These are phyloP conservation scores for Dothiorella sarmentorum DNA, from an alignment of 2,329 filamentous ascomycete species.

Conservation along the genomic window DNA sequence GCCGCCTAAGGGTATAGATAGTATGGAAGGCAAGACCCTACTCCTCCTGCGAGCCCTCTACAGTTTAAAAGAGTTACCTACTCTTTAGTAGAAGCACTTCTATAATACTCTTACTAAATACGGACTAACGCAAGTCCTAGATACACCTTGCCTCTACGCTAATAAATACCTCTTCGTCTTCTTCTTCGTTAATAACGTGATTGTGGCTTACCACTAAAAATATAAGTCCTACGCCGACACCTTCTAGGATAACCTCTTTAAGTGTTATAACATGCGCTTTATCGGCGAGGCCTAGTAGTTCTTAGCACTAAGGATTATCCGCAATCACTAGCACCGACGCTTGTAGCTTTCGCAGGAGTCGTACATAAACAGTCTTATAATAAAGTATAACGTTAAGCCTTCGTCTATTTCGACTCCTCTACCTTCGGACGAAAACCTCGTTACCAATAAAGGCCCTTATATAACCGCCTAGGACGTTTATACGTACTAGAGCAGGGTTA, in stretches of 20 bases:
- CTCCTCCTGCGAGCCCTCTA: constrained; percentile 24
- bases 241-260: constrained; percentile 17
- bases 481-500: constrained; percentile 22
- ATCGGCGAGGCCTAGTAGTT: constrained; percentile 19
- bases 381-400: constrained; percentile 20
- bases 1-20: constrained; percentile 22
- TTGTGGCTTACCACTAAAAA: constrained; percentile 5
- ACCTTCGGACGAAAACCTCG: background rate
- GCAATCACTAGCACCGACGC: background rate
- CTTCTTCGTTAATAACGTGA: too few species aligned
- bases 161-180: constrained; percentile 20
- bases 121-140: constrained; percentile 18
- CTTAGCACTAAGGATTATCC: constrained; percentile 19
- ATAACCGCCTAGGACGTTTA: constrained; percentile 8
- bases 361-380: background rate
- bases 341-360: constrained; percentile 20
- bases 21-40: constrained; percentile 7
- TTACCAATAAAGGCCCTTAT: constrained; percentile 16
- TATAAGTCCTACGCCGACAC: background rate
- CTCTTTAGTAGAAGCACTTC: constrained; percentile 24
- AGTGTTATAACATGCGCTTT: constrained; percentile 10
- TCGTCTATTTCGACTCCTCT: constrained; percentile 15
- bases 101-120: constrained; percentile 18
- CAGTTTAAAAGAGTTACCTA: constrained; percentile 23
- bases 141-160: constrained; percentile 19